phyloP scores from a whole-genome alignment of 441 rosid genomes.

The Erysimum cheiri region DNA sequence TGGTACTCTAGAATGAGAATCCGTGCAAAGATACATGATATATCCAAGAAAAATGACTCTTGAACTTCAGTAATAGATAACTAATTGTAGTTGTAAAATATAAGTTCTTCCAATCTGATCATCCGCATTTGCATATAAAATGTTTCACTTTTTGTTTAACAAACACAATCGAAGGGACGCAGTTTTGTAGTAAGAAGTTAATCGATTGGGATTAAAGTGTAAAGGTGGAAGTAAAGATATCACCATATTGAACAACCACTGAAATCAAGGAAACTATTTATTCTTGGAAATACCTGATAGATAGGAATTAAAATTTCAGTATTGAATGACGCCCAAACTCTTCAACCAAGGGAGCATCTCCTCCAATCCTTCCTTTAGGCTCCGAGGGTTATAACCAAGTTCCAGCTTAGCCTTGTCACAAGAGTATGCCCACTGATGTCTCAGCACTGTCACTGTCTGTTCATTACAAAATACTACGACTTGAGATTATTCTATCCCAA shows the following conservation, averaged over 20 bases:
- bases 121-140: neutral
- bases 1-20: neutral
- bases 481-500: neutral
- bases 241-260: constrained; percentile 10
- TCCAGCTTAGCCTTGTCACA: constrained; percentile 81
- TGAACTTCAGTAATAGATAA: neutral
- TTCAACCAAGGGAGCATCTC: constrained; percentile 86
- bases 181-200: neutral
- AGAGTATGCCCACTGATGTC: constrained; percentile 88
- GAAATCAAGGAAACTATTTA: neutral
- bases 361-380: constrained; percentile 76
- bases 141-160: neutral
- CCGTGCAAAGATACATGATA: neutral
- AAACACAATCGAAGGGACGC: neutral
- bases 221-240: neutral
- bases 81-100: neutral
- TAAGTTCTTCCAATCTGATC: neutral
- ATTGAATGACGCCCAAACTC: constrained; percentile 63
- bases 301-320: constrained; percentile 44
- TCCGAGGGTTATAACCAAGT: constrained; percentile 76
- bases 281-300: neutral
- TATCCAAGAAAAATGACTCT: neutral
- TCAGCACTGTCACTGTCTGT: constrained; percentile 70
- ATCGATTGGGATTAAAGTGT: neutral
- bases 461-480: neutral